These are phyloP conservation scores for Ramalina intermedia DNA, from an alignment of 495 filamentous ascomycete species.

Conservation along the genomic window DNA sequence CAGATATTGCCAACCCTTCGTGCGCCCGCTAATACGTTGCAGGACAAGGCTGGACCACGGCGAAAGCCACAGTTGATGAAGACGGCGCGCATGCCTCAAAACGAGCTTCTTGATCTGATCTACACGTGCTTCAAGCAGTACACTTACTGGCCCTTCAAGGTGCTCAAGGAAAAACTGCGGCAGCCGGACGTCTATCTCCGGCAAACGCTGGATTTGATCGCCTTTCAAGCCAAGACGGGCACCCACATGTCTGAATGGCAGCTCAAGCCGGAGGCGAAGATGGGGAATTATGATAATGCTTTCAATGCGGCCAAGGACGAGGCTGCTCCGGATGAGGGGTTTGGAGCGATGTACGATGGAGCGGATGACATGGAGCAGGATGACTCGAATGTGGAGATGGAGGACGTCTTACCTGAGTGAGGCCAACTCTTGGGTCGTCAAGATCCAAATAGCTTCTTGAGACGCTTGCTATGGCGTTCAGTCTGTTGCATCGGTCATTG, in stretches of 20 bases:
- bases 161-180: conserved; percentile 50
- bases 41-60: conserved; percentile 19
- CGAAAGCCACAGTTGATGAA: conserved; percentile 54
- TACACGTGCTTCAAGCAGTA: conserved; percentile 68
- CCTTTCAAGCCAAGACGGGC: conserved; percentile 63
- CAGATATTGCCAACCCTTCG: neutral
- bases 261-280: conserved; percentile 56
- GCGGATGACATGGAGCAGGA: conserved; percentile 38
- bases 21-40: conserved; percentile 17
- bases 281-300: conserved; percentile 36
- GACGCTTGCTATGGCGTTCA: too few relatives aligned
- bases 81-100: conserved; percentile 69
- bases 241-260: conserved; percentile 73
- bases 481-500: too few relatives aligned
- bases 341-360: conserved; percentile 21
- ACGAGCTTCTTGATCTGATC: conserved; percentile 71
- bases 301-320: conserved; percentile 32
- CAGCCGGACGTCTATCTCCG: conserved; percentile 91
- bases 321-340: conserved; percentile 27
- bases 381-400: conserved; percentile 63
- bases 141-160: conserved; percentile 80
- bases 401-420: conserved; percentile 37
- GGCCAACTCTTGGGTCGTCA: too few relatives aligned
- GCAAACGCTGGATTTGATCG: conserved; percentile 68
- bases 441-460: too few relatives aligned